Conservation (phyloP, 306 rosid genomes). For the barrel medic (Medicago truncatula) region MtrunA17r5.0-ANR NC_053047.1:33312001-33312500, state of each 20-base stretch:
- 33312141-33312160: slow-evolving; percentile 38
- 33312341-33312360: slow-evolving; percentile 49
- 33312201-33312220: slow-evolving; percentile 39
- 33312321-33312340: slow-evolving; percentile 47
- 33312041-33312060: slow-evolving; percentile 9
- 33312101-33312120: not conserved
- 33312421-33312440: slow-evolving; percentile 44
- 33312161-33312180: slow-evolving; percentile 39
- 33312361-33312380: slow-evolving; percentile 32
- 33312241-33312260: slow-evolving; percentile 43
- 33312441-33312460: slow-evolving; percentile 27
- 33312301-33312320: slow-evolving; percentile 9
- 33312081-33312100: not conserved
- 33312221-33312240: slow-evolving; percentile 42
- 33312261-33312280: slow-evolving; percentile 41
- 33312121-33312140: slow-evolving; percentile 25
- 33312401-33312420: slow-evolving; percentile 24
- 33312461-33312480: slow-evolving; percentile 48
- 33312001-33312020: not conserved
- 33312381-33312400: slow-evolving; percentile 30
- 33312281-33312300: slow-evolving; percentile 41
- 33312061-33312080: slow-evolving; percentile 4
- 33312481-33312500: slow-evolving; percentile 26
- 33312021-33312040: not conserved
- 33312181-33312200: slow-evolving; percentile 45